A percentile compares a stretch with the other conserved stretches of the same genome.
Evolutionary conservation across 148 eudicot species (phyloP).

Genomic region (Nyssa sinensis): DNA sequence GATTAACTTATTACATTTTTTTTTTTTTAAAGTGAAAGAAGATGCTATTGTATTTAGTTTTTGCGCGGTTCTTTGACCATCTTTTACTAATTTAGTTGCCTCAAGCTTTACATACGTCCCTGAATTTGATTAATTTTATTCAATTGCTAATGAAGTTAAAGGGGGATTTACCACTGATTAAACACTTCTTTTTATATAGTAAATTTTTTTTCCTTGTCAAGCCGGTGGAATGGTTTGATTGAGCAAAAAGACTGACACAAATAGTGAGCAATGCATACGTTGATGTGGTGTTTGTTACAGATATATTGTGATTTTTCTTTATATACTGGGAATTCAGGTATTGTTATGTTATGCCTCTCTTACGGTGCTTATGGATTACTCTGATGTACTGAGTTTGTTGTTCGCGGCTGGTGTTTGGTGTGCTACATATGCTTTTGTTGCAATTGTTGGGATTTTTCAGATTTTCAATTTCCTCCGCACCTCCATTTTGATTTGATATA

Average conservation of each 20-base stretch:
- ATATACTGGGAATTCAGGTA: constrained; percentile 24
- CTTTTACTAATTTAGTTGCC: no score
- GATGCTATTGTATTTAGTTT: no score
- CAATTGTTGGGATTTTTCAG: constrained; percentile 30
- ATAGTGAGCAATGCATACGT: neutral
- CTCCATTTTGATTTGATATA: constrained; percentile 22
- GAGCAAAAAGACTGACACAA: neutral
- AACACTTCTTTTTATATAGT: no score
- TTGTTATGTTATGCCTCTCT: constrained; percentile 15
- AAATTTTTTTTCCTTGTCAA: neutral
- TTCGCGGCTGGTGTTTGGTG: constrained; percentile 41
- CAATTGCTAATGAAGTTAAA: neutral
- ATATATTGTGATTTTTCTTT: neutral
- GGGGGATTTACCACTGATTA: neutral
- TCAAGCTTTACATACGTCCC: neutral
- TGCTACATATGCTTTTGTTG: constrained; percentile 41
- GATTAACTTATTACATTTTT: no score
- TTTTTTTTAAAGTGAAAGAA: no score
- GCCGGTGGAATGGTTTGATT: neutral
- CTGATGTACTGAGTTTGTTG: constrained; percentile 29
- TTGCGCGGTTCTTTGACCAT: no score
- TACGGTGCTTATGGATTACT: constrained; percentile 34
- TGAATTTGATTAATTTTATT: neutral
- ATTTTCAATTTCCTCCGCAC: constrained; percentile 18
- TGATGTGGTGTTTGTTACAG: neutral